Percentiles rank a stretch among this genome's conserved stretches.
These are phyloP conservation scores for Exophiala viscosa DNA, from an alignment of 2,329 filamentous ascomycete species.

Conservation along the genomic window DNA sequence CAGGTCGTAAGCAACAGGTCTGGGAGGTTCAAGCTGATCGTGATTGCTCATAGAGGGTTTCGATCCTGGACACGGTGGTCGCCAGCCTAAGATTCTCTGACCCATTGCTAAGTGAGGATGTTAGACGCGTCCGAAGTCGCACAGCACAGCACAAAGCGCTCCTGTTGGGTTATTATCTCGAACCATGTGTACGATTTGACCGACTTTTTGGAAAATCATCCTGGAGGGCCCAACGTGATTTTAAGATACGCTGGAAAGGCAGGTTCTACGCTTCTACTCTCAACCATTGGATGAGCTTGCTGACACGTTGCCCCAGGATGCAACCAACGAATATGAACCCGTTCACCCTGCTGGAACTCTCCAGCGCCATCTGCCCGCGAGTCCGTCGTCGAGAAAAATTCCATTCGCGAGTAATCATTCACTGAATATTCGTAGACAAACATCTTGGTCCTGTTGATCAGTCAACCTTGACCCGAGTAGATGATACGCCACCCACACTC, in stretches of 20 bases:
- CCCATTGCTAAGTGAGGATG: too few species aligned
- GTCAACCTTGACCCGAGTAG: conserved; percentile 33
- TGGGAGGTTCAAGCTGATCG: too few species aligned
- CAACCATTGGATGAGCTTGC: too few species aligned
- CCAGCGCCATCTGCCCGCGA: conserved; percentile 35
- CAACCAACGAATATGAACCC: conserved; percentile 34
- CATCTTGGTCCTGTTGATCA: conserved; percentile 22
- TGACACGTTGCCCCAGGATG: conserved; percentile 59
- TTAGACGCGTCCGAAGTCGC: conserved; percentile 57
- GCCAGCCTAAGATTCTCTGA: too few species aligned
- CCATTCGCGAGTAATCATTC: conserved; percentile 48
- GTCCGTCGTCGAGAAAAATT: conserved; percentile 37
- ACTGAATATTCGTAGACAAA: conserved; percentile 34
- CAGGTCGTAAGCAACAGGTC: too few species aligned
- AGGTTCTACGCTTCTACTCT: too few species aligned
- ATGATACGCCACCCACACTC: too few species aligned
- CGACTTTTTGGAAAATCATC: conserved; percentile 78
- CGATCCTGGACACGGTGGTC: too few species aligned
- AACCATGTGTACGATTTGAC: conserved; percentile 75
- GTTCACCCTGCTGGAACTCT: conserved; percentile 16
- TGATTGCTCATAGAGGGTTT: too few species aligned
- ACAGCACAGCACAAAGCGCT: conserved; percentile 74
- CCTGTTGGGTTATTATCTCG: conserved; percentile 84
- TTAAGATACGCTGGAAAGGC: conserved; percentile 72
- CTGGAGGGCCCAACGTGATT: conserved; percentile 81